Evolutionary conservation across 441 rosid genomes (phyloP).

Genomic region (Mallotus repandus): DNA sequence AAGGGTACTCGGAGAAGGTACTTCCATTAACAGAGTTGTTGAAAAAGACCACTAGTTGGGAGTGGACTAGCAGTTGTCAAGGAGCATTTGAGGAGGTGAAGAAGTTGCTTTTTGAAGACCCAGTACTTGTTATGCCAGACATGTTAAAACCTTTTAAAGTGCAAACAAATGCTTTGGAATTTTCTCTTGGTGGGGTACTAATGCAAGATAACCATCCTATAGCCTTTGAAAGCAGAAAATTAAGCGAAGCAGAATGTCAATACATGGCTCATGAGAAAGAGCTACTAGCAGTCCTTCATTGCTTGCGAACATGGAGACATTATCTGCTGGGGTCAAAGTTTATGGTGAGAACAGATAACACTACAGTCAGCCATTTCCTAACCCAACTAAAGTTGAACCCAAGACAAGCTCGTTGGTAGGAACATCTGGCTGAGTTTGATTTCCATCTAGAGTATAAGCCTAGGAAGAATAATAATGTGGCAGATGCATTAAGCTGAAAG

Average conservation of each 20-base stretch:
- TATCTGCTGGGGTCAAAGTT: too few relatives aligned
- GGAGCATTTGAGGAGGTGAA: too few relatives aligned
- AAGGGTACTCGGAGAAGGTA: not conserved
- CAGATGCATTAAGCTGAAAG: not conserved
- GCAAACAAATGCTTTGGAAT: not conserved
- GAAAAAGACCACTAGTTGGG: not conserved
- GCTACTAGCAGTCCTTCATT: too few relatives aligned
- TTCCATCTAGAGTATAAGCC: too few relatives aligned
- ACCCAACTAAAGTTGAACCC: not conserved
- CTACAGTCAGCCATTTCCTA: not conserved
- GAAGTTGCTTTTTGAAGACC: not conserved
- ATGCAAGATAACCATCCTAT: too few relatives aligned
- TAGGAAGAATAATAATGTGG: not conserved
- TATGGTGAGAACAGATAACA: too few relatives aligned
- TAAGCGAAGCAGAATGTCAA: too few relatives aligned
- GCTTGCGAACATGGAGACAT: too few relatives aligned
- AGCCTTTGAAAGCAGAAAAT: too few relatives aligned
- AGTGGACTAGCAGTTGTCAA: not conserved
- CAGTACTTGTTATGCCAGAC: not conserved
- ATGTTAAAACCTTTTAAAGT: not conserved
- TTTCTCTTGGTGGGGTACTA: not conserved
- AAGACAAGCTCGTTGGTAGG: not conserved
- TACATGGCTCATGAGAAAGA: too few relatives aligned
- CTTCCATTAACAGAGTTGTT: not conserved
- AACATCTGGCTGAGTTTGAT: not conserved